Percentiles rank a stretch among this genome's conserved stretches.
Conservation (phyloP, 257 asterid species). For the Przewalskia tangutica region DNA sequence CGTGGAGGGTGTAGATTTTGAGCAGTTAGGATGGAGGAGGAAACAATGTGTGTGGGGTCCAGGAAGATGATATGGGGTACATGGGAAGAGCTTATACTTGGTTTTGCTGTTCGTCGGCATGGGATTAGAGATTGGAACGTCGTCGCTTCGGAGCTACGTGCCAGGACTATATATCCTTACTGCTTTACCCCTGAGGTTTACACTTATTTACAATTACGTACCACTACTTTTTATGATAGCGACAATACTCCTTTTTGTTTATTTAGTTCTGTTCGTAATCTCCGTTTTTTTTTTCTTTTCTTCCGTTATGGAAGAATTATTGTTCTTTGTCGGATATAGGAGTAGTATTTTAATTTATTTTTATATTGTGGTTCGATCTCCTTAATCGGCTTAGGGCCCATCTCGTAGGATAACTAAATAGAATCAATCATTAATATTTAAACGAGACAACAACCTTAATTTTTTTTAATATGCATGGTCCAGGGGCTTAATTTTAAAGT, state of each 20-base stretch:
- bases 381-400: background rate
- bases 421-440: no score
- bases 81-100: constrained; percentile 81
- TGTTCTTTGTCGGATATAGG: background rate
- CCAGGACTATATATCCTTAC: constrained; percentile 44
- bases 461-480: no score
- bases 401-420: background rate
- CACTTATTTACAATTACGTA: background rate
- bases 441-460: background rate
- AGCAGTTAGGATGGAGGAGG: constrained; percentile 20
- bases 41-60: constrained; percentile 27
- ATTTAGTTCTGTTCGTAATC: background rate
- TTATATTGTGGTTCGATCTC: background rate
- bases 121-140: constrained; percentile 60
- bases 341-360: background rate
- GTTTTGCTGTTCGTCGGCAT: constrained; percentile 63
- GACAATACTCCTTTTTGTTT: background rate
- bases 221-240: background rate
- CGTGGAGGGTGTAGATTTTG: constrained; percentile 25
- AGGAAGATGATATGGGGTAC: constrained; percentile 42
- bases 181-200: constrained; percentile 59
- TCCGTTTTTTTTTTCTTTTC: background rate
- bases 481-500: no score
- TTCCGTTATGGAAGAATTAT: background rate
- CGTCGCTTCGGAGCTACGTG: constrained; percentile 74